These are phyloP conservation scores for Trypanosoma theileri DNA, from an alignment of 208 protist species.

Conservation along the genomic window DNA sequence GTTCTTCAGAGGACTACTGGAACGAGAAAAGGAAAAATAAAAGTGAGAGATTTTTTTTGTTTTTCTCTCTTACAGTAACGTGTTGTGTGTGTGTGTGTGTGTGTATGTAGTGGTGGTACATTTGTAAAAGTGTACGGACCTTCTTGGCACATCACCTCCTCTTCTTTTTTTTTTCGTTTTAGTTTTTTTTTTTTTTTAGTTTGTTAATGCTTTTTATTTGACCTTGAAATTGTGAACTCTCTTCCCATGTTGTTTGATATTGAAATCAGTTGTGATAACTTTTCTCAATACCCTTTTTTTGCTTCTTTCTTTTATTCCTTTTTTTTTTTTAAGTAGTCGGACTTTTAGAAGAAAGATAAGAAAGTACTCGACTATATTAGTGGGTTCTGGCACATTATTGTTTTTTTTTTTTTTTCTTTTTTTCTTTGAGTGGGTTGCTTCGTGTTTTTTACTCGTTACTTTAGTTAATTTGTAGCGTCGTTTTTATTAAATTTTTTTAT, in stretches of 20 bases:
- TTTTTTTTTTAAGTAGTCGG: conserved; percentile 7
- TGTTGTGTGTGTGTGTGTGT: no score
- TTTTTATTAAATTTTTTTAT: conserved; percentile 2
- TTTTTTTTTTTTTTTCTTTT: neutral
- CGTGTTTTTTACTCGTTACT: neutral
- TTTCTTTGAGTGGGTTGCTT: conserved; percentile 1
- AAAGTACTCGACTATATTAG: no score
- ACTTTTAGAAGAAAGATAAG: neutral
- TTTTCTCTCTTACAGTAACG: no score
- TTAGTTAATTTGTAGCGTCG: neutral
- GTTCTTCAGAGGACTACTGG: neutral
- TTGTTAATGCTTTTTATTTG: neutral
- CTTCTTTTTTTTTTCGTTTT: conserved; percentile 20
- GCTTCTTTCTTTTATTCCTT: conserved; percentile 16
- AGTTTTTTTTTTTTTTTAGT: conserved; percentile 9
- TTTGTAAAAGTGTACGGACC: no score
- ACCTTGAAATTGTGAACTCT: no score
- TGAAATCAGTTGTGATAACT: conserved; percentile 12
- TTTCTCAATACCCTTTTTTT: conserved; percentile 18
- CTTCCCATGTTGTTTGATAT: neutral
- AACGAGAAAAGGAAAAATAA: no score
- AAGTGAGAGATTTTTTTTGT: no score
- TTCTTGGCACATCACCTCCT: neutral
- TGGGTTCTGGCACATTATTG: neutral
- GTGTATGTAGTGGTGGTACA: no score